Conservation (phyloP, 2,329 filamentous ascomycete species). For the Xylaria sp. region DNA sequence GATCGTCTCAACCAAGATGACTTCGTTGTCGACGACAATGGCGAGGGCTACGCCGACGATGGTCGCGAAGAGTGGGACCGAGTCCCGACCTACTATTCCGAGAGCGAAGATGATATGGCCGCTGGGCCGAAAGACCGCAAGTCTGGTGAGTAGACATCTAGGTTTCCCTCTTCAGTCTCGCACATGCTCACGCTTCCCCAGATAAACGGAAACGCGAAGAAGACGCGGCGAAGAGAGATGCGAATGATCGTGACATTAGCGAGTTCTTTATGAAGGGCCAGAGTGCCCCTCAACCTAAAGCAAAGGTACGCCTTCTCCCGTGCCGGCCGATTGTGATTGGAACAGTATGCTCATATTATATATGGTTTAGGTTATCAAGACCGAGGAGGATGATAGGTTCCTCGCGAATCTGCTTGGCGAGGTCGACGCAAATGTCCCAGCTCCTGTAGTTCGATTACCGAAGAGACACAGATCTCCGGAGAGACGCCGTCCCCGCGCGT, state of each 20-base stretch:
- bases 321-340: background rate
- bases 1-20: conserved; percentile 91
- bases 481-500: conserved; percentile 79
- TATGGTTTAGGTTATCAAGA: conserved; percentile 71
- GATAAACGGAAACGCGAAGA: conserved; percentile 90
- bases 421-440: conserved; percentile 78
- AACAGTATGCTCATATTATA: conserved; percentile 29
- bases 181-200: conserved; percentile 49
- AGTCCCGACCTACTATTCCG: conserved; percentile 72
- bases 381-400: conserved; percentile 89
- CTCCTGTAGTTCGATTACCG: conserved; percentile 64
- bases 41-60: conserved; percentile 95
- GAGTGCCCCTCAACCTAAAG: conserved; percentile 73
- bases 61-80: conserved; percentile 94
- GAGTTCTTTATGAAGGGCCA: conserved; percentile 91
- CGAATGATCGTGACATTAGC: conserved; percentile 89
- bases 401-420: conserved; percentile 85
- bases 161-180: background rate
- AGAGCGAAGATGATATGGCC: conserved; percentile 75
- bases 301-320: conserved; percentile 70
- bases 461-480: conserved; percentile 77
- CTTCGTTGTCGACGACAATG: conserved; percentile 98
- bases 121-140: conserved; percentile 61
- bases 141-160: conserved; percentile 54
- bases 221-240: conserved; percentile 84